A percentile compares a stretch with the other conserved stretches of the same genome.
Conservation (phyloP, 148 eudicot species). For the Camellia japonica region DNA sequence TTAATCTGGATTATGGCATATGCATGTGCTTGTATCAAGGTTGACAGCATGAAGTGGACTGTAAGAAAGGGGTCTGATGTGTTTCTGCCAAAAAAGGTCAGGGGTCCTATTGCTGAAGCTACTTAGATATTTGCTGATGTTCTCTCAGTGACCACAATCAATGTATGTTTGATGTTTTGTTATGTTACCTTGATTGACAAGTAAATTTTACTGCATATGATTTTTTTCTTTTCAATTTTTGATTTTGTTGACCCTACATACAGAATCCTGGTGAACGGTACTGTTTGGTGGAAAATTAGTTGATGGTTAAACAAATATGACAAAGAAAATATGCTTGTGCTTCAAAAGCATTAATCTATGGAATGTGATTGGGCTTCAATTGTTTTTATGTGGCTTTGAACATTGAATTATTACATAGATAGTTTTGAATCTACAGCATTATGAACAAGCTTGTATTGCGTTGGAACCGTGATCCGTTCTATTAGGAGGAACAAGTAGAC, state of each 20-base stretch:
- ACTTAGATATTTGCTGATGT: background rate
- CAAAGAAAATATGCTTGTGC: background rate
- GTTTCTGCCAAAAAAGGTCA: background rate
- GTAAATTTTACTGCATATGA: background rate
- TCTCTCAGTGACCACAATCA: background rate
- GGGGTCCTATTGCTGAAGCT: constrained; percentile 9
- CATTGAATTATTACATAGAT: background rate
- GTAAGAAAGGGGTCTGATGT: too few species aligned
- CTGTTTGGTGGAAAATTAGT: background rate
- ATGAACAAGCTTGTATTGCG: background rate
- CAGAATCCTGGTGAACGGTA: background rate
- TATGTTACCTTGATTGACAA: background rate
- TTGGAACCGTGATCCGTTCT: too few species aligned
- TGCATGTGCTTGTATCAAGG: background rate
- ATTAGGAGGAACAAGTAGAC: background rate
- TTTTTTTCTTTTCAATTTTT: background rate
- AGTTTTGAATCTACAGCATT: background rate
- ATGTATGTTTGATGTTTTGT: background rate
- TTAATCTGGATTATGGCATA: background rate
- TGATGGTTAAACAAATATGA: background rate
- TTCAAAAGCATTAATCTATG: background rate
- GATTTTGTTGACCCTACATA: background rate
- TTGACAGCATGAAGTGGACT: background rate
- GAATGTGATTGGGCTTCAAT: background rate
- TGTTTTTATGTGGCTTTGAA: background rate